These are phyloP conservation scores for Balakata baccata DNA, from an alignment of 345 rosid genomes.

Conservation along the genomic window DNA sequence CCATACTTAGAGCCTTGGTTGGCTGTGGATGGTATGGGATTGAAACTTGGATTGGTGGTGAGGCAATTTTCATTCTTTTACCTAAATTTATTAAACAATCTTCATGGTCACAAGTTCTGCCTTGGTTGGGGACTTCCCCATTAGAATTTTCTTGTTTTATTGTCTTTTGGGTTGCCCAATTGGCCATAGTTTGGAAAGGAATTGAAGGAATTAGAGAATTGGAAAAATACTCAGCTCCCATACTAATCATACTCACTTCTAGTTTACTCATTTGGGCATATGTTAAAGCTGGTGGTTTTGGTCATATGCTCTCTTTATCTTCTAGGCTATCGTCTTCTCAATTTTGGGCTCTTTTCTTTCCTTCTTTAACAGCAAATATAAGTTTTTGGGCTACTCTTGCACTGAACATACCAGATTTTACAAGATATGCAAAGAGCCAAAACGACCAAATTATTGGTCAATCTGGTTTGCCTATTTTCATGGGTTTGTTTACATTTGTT, in stretches of 20 bases:
- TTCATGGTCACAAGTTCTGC: slow-evolving; percentile 39
- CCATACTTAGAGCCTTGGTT: slow-evolving; percentile 77
- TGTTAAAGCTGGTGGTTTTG: slow-evolving; percentile 70
- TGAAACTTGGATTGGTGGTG: slow-evolving; percentile 97
- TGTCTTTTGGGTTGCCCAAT: slow-evolving; percentile 72
- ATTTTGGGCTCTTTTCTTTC: slow-evolving; percentile 85
- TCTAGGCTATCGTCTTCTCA: slow-evolving; percentile 57
- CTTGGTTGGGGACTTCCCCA: slow-evolving; percentile 88
- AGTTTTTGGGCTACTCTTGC: slow-evolving; percentile 94
- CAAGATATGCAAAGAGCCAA: slow-evolving; percentile 70
- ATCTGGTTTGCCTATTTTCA: slow-evolving; percentile 75
- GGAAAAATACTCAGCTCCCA: slow-evolving; percentile 81
- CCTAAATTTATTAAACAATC: slow-evolving; percentile 50
- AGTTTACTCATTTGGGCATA: slow-evolving; percentile 76
- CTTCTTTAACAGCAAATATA: slow-evolving; percentile 87
- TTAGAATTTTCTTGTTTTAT: slow-evolving; percentile 81
- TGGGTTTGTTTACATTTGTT: slow-evolving; percentile 84
- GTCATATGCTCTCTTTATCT: slow-evolving; percentile 64
- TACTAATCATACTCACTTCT: slow-evolving; percentile 61
- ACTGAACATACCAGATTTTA: slow-evolving; percentile 88
- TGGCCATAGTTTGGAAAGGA: slow-evolving; percentile 67
- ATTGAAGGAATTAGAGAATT: slow-evolving; percentile 77
- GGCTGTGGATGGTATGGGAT: slow-evolving; percentile 99
- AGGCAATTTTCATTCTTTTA: slow-evolving; percentile 79
- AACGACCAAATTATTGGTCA: slow-evolving; percentile 79